phyloP scores from a whole-genome alignment of 345 rosid genomes.

The Heritiera fomes region DNA sequence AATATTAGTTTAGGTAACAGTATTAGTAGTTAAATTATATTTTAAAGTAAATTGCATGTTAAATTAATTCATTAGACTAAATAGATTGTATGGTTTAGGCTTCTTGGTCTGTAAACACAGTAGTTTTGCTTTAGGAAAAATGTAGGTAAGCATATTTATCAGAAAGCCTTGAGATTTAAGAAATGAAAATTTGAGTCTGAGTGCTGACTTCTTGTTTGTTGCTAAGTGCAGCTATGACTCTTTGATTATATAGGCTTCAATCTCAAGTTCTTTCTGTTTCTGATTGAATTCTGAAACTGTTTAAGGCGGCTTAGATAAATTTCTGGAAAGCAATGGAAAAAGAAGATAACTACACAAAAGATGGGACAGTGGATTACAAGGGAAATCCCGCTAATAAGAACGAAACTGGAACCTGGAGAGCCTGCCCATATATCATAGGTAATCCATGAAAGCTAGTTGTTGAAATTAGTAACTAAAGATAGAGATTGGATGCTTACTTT shows the following conservation, averaged over 20 bases:
- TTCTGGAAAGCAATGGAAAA: slow-evolving; percentile 25
- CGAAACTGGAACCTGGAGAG: slow-evolving; percentile 73
- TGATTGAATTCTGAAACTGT: neutral
- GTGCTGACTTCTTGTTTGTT: too few species aligned
- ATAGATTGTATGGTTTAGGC: too few species aligned
- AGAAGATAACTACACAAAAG: slow-evolving; percentile 43
- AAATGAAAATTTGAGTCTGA: too few species aligned
- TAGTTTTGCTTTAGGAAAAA: too few species aligned
- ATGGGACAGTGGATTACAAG: slow-evolving; percentile 59
- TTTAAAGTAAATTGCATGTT: too few species aligned
- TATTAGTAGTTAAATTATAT: too few species aligned
- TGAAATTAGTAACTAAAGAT: neutral
- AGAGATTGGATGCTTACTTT: neutral
- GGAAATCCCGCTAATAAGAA: slow-evolving; percentile 62
- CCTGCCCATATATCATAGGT: slow-evolving; percentile 83
- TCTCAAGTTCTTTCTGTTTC: neutral
- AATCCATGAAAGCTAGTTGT: neutral
- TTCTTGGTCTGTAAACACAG: too few species aligned
- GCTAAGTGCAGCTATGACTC: too few species aligned
- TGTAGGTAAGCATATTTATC: too few species aligned
- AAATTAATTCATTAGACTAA: too few species aligned
- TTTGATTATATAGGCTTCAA: neutral
- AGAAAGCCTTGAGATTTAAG: too few species aligned
- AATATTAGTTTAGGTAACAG: too few species aligned
- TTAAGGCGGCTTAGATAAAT: neutral